Conservation (phyloP, 2,329 filamentous ascomycete genomes). For the Salinomyces thailandicus region DNA sequence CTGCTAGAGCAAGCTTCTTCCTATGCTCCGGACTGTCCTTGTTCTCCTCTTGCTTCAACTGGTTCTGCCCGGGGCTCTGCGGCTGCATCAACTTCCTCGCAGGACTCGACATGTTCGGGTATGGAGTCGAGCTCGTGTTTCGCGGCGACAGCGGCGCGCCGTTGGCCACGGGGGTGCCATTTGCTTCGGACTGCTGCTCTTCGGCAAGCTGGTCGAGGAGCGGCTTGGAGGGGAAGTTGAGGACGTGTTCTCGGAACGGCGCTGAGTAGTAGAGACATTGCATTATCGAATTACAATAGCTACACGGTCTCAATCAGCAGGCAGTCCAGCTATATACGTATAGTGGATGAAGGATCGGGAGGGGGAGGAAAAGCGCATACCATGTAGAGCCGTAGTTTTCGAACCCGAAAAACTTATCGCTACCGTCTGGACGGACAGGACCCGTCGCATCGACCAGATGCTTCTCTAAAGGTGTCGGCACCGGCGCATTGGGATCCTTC, state of each 20-base stretch:
- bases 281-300: slow-evolving; percentile 97
- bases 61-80: slow-evolving; percentile 38
- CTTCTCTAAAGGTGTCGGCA: slow-evolving; percentile 54
- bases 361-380: slow-evolving; percentile 42
- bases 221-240: slow-evolving; percentile 73
- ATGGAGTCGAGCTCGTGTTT: slow-evolving; percentile 28
- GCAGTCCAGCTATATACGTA: no score
- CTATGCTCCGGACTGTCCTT: slow-evolving; percentile 94
- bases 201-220: slow-evolving; percentile 53
- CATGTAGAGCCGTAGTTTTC: slow-evolving; percentile 99
- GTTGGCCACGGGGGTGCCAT: slow-evolving; percentile 8
- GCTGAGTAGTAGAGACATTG: slow-evolving; percentile 95
- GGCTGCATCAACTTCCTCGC: slow-evolving; percentile 41
- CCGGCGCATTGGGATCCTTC: slow-evolving; percentile 48
- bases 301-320: slow-evolving; percentile 30
- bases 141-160: slow-evolving; percentile 23
- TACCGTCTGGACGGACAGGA: slow-evolving; percentile 73
- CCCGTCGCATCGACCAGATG: slow-evolving; percentile 76
- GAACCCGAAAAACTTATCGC: slow-evolving; percentile 95
- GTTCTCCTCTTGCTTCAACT: slow-evolving; percentile 72
- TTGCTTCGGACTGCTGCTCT: background rate
- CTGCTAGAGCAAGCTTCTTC: slow-evolving; percentile 87
- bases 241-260: slow-evolving; percentile 83
- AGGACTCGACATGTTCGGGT: slow-evolving; percentile 23
- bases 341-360: background rate